A percentile compares a stretch with the other conserved stretches of the same genome.
Evolutionary conservation across 768 basidiomycete genomes (phyloP).

Genomic region (Chalciporus chontae): DNA sequence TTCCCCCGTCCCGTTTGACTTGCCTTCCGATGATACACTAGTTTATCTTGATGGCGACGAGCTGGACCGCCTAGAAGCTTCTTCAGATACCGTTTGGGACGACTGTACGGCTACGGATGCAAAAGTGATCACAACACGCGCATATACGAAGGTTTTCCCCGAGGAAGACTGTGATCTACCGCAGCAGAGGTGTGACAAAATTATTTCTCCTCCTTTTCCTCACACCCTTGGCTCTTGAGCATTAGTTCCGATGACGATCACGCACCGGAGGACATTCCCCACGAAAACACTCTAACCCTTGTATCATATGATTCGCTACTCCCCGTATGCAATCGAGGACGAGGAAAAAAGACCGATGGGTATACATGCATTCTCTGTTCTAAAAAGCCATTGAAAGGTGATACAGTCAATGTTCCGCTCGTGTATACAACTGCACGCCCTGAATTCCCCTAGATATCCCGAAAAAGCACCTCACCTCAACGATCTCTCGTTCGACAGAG

Average conservation of each 20-base stretch:
- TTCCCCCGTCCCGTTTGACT: slow-evolving; percentile 5
- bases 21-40: slow-evolving; percentile 25
- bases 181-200: slow-evolving; percentile 16
- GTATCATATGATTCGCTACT: background rate
- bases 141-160: slow-evolving; percentile 14
- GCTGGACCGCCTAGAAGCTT: slow-evolving; percentile 12
- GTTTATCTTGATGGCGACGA: slow-evolving; percentile 7
- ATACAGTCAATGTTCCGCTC: slow-evolving; percentile 3
- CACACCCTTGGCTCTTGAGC: slow-evolving; percentile 6
- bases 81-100: slow-evolving; percentile 23
- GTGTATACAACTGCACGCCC: slow-evolving; percentile 18
- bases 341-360: slow-evolving; percentile 1
- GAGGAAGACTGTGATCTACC: background rate
- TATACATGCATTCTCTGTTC: slow-evolving; percentile 24
- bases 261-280: background rate
- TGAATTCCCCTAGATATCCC: slow-evolving; percentile 8
- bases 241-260: slow-evolving; percentile 6
- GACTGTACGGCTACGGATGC: background rate
- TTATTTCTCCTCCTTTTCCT: slow-evolving; percentile 3
- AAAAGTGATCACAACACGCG: background rate
- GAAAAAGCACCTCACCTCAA: slow-evolving; percentile 1
- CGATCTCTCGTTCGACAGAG: background rate
- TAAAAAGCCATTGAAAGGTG: slow-evolving; percentile 17
- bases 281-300: background rate
- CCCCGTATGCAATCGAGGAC: slow-evolving; percentile 18